These are phyloP conservation scores for Phytophthora foliorum DNA, from an alignment of 352 stramenopile species.

Conservation along the genomic window DNA sequence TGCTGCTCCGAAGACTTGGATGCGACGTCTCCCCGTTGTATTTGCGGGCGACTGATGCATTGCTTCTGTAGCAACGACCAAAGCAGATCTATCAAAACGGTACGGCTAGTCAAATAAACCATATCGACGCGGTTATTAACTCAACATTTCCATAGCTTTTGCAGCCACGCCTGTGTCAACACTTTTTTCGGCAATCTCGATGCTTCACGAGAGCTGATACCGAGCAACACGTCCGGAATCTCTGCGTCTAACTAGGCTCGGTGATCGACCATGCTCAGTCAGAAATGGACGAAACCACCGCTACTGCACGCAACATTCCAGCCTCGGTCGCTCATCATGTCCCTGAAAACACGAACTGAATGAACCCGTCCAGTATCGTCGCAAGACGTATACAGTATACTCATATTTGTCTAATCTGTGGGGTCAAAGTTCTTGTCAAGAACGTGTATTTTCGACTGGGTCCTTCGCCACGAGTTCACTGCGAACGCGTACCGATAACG, in stretches of 20 bases:
- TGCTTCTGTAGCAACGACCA: constrained; percentile 9
- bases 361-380: background rate
- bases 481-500: too few species aligned
- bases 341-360: background rate
- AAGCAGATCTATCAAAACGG: background rate
- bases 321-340: background rate
- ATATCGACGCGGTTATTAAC: too few species aligned
- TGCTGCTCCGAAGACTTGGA: background rate
- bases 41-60: background rate
- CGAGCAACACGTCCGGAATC: background rate
- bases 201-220: too few species aligned
- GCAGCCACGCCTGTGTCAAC: background rate
- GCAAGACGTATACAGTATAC: background rate
- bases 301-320: background rate
- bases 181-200: too few species aligned
- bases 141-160: background rate
- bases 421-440: too few species aligned
- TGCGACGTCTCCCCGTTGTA: background rate
- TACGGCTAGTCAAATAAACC: background rate
- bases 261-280: background rate
- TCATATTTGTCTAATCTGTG: constrained; percentile 1
- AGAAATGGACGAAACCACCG: background rate
- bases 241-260: background rate
- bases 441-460: background rate
- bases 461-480: background rate